These are phyloP conservation scores for Sporothrix dimorphospora DNA, from an alignment of 2,329 filamentous ascomycete genomes.

Conservation along the genomic window DNA sequence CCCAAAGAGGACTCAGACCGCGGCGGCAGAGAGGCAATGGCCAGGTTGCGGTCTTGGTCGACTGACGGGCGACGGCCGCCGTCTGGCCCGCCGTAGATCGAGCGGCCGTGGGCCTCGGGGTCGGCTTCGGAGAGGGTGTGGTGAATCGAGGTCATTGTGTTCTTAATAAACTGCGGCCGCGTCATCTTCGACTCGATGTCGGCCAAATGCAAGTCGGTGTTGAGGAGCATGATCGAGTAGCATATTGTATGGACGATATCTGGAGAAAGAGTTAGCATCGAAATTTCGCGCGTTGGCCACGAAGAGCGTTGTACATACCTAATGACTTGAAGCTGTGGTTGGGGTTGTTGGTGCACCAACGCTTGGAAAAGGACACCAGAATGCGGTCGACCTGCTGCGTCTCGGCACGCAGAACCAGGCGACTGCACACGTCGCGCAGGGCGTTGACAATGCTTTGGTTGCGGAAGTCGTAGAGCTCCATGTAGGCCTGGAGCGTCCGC, in stretches of 20 bases:
- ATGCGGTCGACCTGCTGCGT: slow-evolving; percentile 97
- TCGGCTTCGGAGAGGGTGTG: slow-evolving; percentile 74
- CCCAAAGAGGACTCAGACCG: slow-evolving; percentile 50
- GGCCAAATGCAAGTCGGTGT: slow-evolving; percentile 92
- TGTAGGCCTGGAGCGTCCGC: slow-evolving; percentile 73
- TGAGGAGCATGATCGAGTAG: slow-evolving; percentile 92
- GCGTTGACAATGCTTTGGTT: slow-evolving; percentile 78
- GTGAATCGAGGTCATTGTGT: slow-evolving; percentile 87
- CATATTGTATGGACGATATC: slow-evolving; percentile 97
- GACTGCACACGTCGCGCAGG: slow-evolving; percentile 78
- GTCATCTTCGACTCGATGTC: slow-evolving; percentile 98
- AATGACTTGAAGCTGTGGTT: slow-evolving; percentile 89
- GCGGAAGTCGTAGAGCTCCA: slow-evolving; percentile 87
- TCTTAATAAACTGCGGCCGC: slow-evolving; percentile 89
- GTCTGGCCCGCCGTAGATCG: slow-evolving; percentile 41
- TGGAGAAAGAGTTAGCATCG: slow-evolving; percentile 45
- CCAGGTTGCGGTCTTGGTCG: slow-evolving; percentile 24
- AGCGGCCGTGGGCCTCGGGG: slow-evolving; percentile 65
- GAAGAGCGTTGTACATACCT: slow-evolving; percentile 66
- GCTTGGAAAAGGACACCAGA: slow-evolving; percentile 80
- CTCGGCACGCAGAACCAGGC: slow-evolving; percentile 83
- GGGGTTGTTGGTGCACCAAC: slow-evolving; percentile 93
- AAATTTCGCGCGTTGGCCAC: too few relatives aligned
- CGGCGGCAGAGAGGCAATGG: slow-evolving; percentile 46
- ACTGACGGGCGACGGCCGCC: slow-evolving; percentile 39